Evolutionary conservation across 169 alveolate genomes (phyloP), one percentile per base, ranked within the genome.

Genomic region (Plasmodium malariae): DNA sequence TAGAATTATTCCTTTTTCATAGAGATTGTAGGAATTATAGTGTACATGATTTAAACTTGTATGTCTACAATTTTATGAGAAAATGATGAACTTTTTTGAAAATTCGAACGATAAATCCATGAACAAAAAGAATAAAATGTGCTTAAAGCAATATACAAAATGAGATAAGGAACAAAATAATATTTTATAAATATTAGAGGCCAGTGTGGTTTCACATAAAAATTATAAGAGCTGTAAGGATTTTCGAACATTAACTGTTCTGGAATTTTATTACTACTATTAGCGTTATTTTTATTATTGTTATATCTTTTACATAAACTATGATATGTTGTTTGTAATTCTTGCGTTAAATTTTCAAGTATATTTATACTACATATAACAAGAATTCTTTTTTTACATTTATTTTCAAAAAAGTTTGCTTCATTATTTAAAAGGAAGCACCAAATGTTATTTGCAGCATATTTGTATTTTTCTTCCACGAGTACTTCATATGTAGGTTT

Each of bases 141-240:
- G 28, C 67, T 80, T 57, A 80, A 57, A 34, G 40, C 32, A 26
- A 55, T 17, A 65, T 80, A 80, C 51, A 80, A 49, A 63, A 80
- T 80, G 30, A 80, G 34, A 43, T 67, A 80, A 19, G 90, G 90
- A 12, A 80, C 30, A 26, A 80, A 28, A 65, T 80, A 80, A 65
- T 80, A 80, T 55, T 80, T 80, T 32, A 80, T 65, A 43, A 80
- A 17, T 65, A 80, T 80, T 3, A 80, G 72, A 7, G 90, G 90
- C 90, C 90, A 80, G 48, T 80, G 90, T 24, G 90, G 90, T 24
- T 80, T 80, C 0, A 80, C 57, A 67, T 80, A 49, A 26, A 54
- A 24, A 37, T 70, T 70, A 24, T 80, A 80, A n/a, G 90, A 80
- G 51, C 63, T 80, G 32, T 80, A 80, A n/a, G 70, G 78, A 30